phyloP scores from a whole-genome alignment of 495 filamentous ascomycete genomes.

The Immersiella caudata region DNA sequence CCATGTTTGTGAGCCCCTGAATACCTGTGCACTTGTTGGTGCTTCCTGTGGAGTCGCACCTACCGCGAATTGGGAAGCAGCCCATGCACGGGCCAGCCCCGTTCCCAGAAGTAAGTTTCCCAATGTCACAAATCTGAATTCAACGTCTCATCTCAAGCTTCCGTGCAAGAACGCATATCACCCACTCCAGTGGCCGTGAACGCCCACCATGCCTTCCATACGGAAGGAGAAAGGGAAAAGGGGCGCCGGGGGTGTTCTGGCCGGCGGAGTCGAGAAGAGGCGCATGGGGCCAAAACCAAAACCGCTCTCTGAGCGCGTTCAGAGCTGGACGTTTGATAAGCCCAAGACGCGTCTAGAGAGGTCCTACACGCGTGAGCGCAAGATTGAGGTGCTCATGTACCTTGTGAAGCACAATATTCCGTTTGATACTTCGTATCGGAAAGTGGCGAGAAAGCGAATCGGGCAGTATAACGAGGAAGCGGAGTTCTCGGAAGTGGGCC shows the following conservation, averaged over 20 bases:
- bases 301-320: slow-evolving; percentile 25
- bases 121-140: not conserved
- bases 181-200: not conserved
- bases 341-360: slow-evolving; percentile 29
- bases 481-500: not conserved
- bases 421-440: slow-evolving; percentile 11
- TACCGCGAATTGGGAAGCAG: not conserved
- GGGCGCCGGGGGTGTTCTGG: not conserved
- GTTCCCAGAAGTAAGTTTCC: not conserved
- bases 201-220: not conserved
- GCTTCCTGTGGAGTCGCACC: not conserved
- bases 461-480: slow-evolving; percentile 27
- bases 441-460: slow-evolving; percentile 27
- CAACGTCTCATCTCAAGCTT: not conserved
- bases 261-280: slow-evolving; percentile 18
- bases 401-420: slow-evolving; percentile 33
- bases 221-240: not conserved
- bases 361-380: slow-evolving; percentile 31
- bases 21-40: too few relatives aligned
- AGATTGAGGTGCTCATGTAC: slow-evolving; percentile 36
- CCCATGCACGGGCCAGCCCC: not conserved
- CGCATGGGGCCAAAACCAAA: slow-evolving; percentile 28
- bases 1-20: too few relatives aligned
- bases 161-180: not conserved
- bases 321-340: slow-evolving; percentile 24